phyloP scores from a whole-genome alignment of 2,329 filamentous ascomycete genomes.

The Salinomyces thailandicus region DNA sequence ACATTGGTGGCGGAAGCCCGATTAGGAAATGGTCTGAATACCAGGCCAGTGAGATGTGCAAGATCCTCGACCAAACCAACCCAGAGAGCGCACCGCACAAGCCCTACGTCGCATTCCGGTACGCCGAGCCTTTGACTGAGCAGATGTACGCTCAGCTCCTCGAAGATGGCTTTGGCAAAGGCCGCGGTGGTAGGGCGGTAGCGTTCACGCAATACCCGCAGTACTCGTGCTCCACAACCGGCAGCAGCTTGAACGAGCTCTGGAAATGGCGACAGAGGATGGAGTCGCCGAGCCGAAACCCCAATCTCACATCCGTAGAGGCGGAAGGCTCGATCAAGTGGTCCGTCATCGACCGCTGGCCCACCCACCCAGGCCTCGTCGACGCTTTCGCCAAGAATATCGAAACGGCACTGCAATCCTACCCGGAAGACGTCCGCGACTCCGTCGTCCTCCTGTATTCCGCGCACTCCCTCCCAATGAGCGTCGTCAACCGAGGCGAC shows the following conservation, averaged over 20 bases:
- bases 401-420: slow-evolving; percentile 70
- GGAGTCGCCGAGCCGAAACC: slow-evolving; percentile 39
- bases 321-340: slow-evolving; percentile 68
- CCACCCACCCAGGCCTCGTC: slow-evolving; percentile 77
- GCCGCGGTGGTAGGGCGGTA: slow-evolving; percentile 83
- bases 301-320: slow-evolving; percentile 40
- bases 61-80: slow-evolving; percentile 80
- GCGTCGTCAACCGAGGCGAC: slow-evolving; percentile 90
- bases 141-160: slow-evolving; percentile 79
- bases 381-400: slow-evolving; percentile 91
- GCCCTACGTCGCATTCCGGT: slow-evolving; percentile 94
- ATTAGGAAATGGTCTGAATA: slow-evolving; percentile 98
- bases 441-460: slow-evolving; percentile 79
- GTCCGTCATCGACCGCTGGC: slow-evolving; percentile 98
- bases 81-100: slow-evolving; percentile 94
- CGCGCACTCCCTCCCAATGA: slow-evolving; percentile 93
- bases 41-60: slow-evolving; percentile 92
- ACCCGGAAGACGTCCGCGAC: slow-evolving; percentile 68
- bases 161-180: slow-evolving; percentile 79
- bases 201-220: slow-evolving; percentile 98
- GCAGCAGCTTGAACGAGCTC: slow-evolving; percentile 88
- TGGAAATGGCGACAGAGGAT: slow-evolving; percentile 93
- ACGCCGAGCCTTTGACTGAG: slow-evolving; percentile 86
- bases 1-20: slow-evolving; percentile 92
- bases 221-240: slow-evolving; percentile 95